These are phyloP conservation scores for Phaseolus coccineus DNA, from an alignment of 331 rosid genomes.

Conservation along the genomic window DNA sequence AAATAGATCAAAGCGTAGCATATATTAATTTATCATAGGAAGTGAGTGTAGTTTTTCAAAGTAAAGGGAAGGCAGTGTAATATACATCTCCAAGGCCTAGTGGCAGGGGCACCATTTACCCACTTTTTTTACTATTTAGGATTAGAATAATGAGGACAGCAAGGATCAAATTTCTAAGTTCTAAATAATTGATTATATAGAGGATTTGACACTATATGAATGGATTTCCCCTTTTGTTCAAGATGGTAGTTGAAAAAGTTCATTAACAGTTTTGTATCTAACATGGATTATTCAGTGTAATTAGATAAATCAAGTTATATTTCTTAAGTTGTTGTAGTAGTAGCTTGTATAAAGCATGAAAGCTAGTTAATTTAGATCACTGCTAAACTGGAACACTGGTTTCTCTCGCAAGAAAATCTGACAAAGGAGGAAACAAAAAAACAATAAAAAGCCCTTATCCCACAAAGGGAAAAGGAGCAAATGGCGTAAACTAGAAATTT, in stretches of 20 bases:
- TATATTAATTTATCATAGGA: background rate
- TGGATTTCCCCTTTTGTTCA: background rate
- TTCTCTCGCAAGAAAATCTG: slow-evolving; percentile 3
- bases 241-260: background rate
- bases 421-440: slow-evolving; percentile 24
- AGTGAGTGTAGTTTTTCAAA: background rate
- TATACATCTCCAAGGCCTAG: background rate
- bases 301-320: slow-evolving; percentile 22
- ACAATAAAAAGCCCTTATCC: background rate
- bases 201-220: background rate
- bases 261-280: slow-evolving; percentile 4
- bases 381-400: background rate
- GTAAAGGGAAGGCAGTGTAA: background rate
- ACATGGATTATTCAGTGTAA: slow-evolving; percentile 2
- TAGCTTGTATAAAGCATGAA: background rate
- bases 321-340: slow-evolving; percentile 4
- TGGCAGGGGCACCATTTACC: background rate
- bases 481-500: slow-evolving; percentile 3
- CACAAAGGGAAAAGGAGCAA: background rate
- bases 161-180: background rate
- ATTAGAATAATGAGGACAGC: background rate
- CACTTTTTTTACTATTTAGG: background rate
- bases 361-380: slow-evolving; percentile 3
- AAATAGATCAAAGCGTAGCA: background rate
- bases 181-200: slow-evolving; percentile 19